phyloP scores from a whole-genome alignment of 257 asterid species.

The Nicotiana sylvestris region DNA sequence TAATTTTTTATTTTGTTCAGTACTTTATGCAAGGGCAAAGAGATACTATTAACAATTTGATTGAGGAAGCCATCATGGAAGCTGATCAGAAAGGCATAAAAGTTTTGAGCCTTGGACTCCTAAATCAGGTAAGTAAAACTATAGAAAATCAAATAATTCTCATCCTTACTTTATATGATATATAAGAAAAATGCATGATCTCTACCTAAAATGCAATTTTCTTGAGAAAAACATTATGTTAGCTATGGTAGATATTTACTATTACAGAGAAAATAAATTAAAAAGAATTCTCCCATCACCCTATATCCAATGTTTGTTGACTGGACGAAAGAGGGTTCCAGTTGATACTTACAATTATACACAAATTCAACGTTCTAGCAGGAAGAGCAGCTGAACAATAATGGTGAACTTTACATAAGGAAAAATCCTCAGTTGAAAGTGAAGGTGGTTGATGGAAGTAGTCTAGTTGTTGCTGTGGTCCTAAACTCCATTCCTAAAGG shows the following conservation, averaged over 20 bases:
- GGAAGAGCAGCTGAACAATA: slow-evolving; percentile 23
- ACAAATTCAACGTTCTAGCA: neutral
- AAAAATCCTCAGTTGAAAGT: slow-evolving; percentile 24
- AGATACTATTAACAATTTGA: slow-evolving; percentile 41
- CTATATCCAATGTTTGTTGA: neutral
- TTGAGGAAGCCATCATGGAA: slow-evolving; percentile 63
- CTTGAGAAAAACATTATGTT: neutral
- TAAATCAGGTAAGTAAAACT: slow-evolving; percentile 50
- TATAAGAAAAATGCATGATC: neutral
- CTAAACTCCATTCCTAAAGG: slow-evolving; percentile 33
- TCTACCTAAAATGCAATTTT: neutral
- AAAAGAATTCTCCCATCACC: neutral
- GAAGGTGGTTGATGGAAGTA: slow-evolving; percentile 38
- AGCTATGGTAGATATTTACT: neutral
- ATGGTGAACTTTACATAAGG: slow-evolving; percentile 28
- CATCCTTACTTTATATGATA: neutral
- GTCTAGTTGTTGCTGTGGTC: slow-evolving; percentile 31
- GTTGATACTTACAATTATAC: neutral
- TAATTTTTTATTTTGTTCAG: slow-evolving; percentile 23
- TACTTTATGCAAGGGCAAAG: slow-evolving; percentile 49
- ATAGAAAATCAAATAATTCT: neutral
- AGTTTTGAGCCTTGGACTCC: slow-evolving; percentile 66
- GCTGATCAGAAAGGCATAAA: slow-evolving; percentile 60
- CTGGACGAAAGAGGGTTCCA: neutral
- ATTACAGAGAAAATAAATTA: neutral